Evolutionary conservation across 176 grass and related monocot species (phyloP), one percentile per base, ranked within the genome.

Genomic region (Oryza brachyantha): DNA sequence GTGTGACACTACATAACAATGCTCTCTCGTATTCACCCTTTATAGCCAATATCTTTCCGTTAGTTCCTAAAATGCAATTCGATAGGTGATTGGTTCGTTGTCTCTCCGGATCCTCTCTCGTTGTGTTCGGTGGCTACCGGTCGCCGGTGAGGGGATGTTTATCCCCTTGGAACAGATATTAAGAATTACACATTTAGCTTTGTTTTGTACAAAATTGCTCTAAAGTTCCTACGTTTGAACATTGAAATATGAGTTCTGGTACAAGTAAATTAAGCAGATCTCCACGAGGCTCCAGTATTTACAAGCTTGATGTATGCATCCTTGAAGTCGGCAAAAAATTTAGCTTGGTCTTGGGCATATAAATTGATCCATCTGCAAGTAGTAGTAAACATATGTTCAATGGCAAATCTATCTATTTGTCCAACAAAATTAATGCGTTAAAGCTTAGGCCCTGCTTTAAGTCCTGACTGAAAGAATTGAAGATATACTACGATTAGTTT

Each of bases 301-400:
- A 92, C 92, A 45, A 97, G 92, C 70, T 97, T 97, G 79, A 90
- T 85, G 70, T 97, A 97, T 10, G 91, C 22, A 55, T 84, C 83
- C 61, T 71, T 86, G 65, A 92, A 98, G 71, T 98, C 89, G 13
- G 82, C 29, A 43, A 90, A 98, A 84, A 98, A 98, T 68, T 64
- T 90, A 35, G 19, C 64, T 77, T 98, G 92, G 66, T 98, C 92
- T 39, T 61, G 50, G 25, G 95, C 95, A 34, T 98, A 98, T 8
- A 90, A 45, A 8, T 76, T 91, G 22, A 94, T 85, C 95, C 92
- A 98, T 83, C 95, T 98, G 87, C 88, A 85, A 59, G 21, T 54
- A 35, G 69, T 64, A n/a, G n/a, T 70, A 34, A 7, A 69, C 27
- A 83, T 79, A 14, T 45, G 10, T 50, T 24, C 5, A 7, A 64